Evolutionary conservation across 2,329 filamentous ascomycete species (phyloP).

Genomic region (Colletotrichum tabaci): DNA sequence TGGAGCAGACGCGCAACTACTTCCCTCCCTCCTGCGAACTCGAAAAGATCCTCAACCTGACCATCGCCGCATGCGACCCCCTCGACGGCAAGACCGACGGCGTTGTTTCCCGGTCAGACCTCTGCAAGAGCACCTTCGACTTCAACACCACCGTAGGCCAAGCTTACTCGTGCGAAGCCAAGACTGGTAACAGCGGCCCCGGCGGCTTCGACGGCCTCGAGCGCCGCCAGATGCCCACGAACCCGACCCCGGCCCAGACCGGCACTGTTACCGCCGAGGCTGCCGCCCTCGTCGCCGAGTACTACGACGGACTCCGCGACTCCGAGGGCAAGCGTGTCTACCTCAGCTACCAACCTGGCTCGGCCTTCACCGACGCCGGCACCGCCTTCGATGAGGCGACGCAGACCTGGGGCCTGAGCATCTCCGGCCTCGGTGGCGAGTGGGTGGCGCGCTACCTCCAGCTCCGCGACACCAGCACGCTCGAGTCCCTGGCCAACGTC

Average conservation of each 20-base stretch:
- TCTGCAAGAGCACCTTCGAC: conserved; percentile 40
- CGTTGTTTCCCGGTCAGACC: conserved; percentile 49
- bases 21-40: conserved; percentile 44
- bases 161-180: conserved; percentile 47
- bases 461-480: conserved; percentile 49
- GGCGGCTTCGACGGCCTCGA: conserved; percentile 37
- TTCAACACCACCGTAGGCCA: conserved; percentile 42
- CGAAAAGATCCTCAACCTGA: conserved; percentile 66
- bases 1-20: conserved; percentile 53
- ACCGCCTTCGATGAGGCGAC: conserved; percentile 51
- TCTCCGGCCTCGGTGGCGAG: conserved; percentile 41
- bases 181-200: conserved; percentile 54
- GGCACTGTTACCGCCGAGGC: conserved; percentile 23
- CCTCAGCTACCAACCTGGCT: conserved; percentile 51
- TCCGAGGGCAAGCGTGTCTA: conserved; percentile 54
- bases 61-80: conserved; percentile 68
- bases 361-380: conserved; percentile 52
- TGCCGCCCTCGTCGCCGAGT: background rate
- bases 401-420: conserved; percentile 40
- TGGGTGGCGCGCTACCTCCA: conserved; percentile 58
- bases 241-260: conserved; percentile 47
- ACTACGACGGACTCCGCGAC: conserved; percentile 55
- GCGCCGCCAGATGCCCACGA: conserved; percentile 43
- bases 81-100: conserved; percentile 68
- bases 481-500: conserved; percentile 59